Evolutionary conservation across 208 protist species (phyloP).

Genomic region (Wallacemonas sp.): DNA sequence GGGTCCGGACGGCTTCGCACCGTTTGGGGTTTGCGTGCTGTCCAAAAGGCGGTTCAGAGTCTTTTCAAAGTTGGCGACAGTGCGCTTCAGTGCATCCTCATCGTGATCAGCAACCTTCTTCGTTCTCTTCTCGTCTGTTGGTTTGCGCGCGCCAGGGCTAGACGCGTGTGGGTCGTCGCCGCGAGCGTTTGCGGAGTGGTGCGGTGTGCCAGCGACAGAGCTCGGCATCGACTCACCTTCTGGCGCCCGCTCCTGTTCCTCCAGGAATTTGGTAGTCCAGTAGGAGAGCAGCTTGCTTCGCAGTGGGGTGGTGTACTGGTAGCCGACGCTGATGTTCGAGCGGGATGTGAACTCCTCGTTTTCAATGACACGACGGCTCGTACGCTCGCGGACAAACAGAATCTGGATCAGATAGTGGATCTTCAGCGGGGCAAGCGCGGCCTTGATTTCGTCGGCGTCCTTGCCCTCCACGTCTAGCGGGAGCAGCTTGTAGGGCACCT

Average conservation of each 20-base stretch:
- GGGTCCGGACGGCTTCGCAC: background rate
- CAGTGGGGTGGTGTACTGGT: constrained; percentile 33
- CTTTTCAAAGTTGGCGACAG: constrained; percentile 15
- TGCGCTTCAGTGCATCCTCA: constrained; percentile 9
- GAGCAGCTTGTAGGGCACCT: constrained; percentile 16
- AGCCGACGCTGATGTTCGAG: constrained; percentile 25
- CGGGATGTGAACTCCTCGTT: constrained; percentile 38
- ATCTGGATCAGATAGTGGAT: constrained; percentile 58
- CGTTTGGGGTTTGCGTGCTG: background rate
- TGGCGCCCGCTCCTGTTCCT: constrained; percentile 2
- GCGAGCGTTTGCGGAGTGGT: background rate
- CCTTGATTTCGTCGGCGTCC: constrained; percentile 26
- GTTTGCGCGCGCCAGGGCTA: background rate
- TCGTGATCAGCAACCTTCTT: background rate
- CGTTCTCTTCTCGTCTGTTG: background rate
- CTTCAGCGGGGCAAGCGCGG: constrained; percentile 37
- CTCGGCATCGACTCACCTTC: background rate
- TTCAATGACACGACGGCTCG: constrained; percentile 34
- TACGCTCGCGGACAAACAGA: constrained; percentile 50
- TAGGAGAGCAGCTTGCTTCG: constrained; percentile 33
- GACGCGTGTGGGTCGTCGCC: background rate
- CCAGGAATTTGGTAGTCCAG: constrained; percentile 19
- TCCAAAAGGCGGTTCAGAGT: constrained; percentile 18
- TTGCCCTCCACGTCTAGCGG: constrained; percentile 50
- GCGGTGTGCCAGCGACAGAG: constrained; percentile 5